Evolutionary conservation across 2,329 filamentous ascomycete genomes (phyloP).

Genomic region (Penicillium sp.): DNA sequence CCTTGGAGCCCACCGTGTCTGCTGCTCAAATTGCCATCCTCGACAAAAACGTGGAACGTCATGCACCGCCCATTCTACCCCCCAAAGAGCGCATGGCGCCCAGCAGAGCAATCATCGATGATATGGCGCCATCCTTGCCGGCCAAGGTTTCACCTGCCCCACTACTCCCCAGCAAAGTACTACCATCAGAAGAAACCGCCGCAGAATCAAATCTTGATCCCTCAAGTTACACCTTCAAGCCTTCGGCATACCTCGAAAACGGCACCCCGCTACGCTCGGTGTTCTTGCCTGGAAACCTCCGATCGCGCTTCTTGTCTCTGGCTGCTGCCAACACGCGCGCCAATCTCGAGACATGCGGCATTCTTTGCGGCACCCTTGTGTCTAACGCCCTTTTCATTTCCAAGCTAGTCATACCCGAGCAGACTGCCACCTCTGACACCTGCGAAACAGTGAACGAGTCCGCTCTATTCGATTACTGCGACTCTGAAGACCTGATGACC

Average conservation of each 20-base stretch:
- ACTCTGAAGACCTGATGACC: slow-evolving; percentile 78
- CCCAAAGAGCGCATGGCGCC: slow-evolving; percentile 36
- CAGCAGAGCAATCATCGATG: slow-evolving; percentile 18
- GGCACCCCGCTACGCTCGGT: slow-evolving; percentile 83
- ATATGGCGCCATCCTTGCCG: slow-evolving; percentile 25
- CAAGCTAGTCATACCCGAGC: slow-evolving; percentile 84
- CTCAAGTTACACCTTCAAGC: slow-evolving; percentile 73
- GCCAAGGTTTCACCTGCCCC: slow-evolving; percentile 27
- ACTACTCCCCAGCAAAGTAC: slow-evolving; percentile 29
- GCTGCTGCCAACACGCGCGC: slow-evolving; percentile 74
- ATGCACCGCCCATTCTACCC: slow-evolving; percentile 40
- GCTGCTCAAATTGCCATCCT: slow-evolving; percentile 19
- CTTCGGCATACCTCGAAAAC: slow-evolving; percentile 86
- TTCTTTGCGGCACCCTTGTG: slow-evolving; percentile 85
- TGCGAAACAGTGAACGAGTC: slow-evolving; percentile 91
- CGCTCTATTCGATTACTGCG: slow-evolving; percentile 85
- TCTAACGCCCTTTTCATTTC: slow-evolving; percentile 93
- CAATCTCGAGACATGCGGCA: slow-evolving; percentile 92
- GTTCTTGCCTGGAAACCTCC: slow-evolving; percentile 78
- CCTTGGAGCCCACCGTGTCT: slow-evolving; percentile 24
- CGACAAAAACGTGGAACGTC: slow-evolving; percentile 20
- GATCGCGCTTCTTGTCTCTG: slow-evolving; percentile 71
- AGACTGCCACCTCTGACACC: slow-evolving; percentile 86
- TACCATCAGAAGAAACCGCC: slow-evolving; percentile 12
- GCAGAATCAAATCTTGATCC: slow-evolving; percentile 35